Base-by-base conservation (phyloP, 306 rosid species). In the Pterocarpus macrocarpus region DNA sequence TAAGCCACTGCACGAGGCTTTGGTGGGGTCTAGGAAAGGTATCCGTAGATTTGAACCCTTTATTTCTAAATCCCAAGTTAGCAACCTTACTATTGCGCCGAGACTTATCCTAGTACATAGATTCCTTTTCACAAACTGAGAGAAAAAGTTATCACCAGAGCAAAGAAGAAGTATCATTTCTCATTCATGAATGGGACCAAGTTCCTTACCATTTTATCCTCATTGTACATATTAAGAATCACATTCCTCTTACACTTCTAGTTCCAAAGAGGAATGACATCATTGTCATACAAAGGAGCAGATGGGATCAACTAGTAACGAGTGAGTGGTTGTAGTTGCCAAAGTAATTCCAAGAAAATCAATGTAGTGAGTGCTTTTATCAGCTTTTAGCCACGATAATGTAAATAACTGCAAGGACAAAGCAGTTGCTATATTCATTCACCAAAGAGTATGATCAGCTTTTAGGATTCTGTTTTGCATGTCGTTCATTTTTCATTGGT, bases 71-170 rank as follows among this genome's bases (percentile, higher is more conserved):
- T 22, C 28, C 0, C 1, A 22, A 22, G 28, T 0, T 22, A 22
- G 28, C 28, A 22, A 22, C 28, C 28, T 22, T 22, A 22, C 28
- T 22, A 1, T 22, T 22, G 1, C 1, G 28, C 28, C 1, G 1
- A 22, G 28, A 22, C 1, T 22, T 22, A 22, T 64, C 63, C 5
- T 36, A 38, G 73, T 36, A 39, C 70, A 15, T 8, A 7, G 55
- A 49, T 71, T 17, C 64, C 77, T 53, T 49, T 78, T 80, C 55
- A 69, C 77, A 57, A 57, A 44, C 11, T 56, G 16, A 34, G 30
- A 39, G 38, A 53, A 52, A 65, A 22, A 28, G 41, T 30, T 50
- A 9, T 38, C 22, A 4, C 66, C 44, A 55, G 3, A 57, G 32
- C 12, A 32, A 28, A 67, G 7, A 8, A 30, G 7, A 8, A 30